phyloP scores from a whole-genome alignment of 2,329 filamentous ascomycete genomes.

The Periconia digitata region DNA sequence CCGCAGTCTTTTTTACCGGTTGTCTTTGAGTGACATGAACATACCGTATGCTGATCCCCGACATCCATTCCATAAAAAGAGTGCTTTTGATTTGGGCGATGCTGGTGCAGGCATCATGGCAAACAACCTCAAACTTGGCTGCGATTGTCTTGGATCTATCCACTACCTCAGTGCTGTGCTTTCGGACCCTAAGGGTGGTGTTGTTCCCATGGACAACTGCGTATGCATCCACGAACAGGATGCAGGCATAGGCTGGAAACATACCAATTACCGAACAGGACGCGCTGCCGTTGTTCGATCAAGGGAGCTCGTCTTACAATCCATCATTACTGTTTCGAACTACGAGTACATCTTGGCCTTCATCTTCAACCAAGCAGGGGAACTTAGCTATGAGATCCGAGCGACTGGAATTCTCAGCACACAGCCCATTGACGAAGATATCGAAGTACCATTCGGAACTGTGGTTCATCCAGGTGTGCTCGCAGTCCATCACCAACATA shows the following conservation, averaged over 20 bases:
- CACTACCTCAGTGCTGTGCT: slow-evolving; percentile 65
- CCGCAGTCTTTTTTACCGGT: slow-evolving; percentile 67
- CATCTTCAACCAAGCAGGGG: slow-evolving; percentile 71
- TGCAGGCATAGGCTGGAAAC: slow-evolving; percentile 69
- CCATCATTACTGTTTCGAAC: slow-evolving; percentile 71
- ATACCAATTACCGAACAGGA: slow-evolving; percentile 70
- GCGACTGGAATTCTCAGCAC: slow-evolving; percentile 70
- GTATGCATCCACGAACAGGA: slow-evolving; percentile 73
- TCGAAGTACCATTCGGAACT: slow-evolving; percentile 67
- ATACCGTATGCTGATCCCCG: slow-evolving; percentile 66
- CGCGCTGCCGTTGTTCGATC: slow-evolving; percentile 64
- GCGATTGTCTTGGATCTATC: slow-evolving; percentile 70
- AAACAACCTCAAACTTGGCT: slow-evolving; percentile 69
- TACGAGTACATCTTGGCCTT: slow-evolving; percentile 75
- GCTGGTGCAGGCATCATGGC: slow-evolving; percentile 66
- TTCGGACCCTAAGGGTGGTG: slow-evolving; percentile 61
- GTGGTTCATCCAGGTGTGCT: slow-evolving; percentile 70
- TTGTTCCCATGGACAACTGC: slow-evolving; percentile 64
- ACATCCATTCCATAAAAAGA: slow-evolving; percentile 68
- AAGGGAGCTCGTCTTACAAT: slow-evolving; percentile 67
- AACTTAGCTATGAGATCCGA: slow-evolving; percentile 67
- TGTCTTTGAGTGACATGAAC: slow-evolving; percentile 69
- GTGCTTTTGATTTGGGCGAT: slow-evolving; percentile 71
- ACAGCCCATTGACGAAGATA: slow-evolving; percentile 66
- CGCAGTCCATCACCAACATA: slow-evolving; percentile 73